These are phyloP conservation scores for Suhomyces panamericanus DNA, from an alignment of 1,139 yeast genomes.

Conservation along the genomic window DNA sequence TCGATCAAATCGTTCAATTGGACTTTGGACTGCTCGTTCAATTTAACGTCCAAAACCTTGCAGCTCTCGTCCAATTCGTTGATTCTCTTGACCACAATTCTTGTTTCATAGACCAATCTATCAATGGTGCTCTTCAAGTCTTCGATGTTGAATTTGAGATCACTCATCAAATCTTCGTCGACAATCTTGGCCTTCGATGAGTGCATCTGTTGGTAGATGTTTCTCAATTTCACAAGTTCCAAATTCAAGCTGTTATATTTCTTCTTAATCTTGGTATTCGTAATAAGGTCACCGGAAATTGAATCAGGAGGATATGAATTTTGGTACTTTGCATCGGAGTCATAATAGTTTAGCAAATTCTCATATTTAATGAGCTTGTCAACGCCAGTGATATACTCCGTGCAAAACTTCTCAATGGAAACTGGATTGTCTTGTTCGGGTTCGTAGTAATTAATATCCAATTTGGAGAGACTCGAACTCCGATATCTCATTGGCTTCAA, in stretches of 20 bases:
- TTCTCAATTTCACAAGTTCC: conserved; percentile 34
- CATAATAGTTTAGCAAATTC: conserved; percentile 5
- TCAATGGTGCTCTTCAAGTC: conserved; percentile 74
- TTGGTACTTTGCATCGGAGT: neutral
- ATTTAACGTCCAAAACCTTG: conserved; percentile 45
- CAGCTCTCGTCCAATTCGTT: conserved; percentile 77
- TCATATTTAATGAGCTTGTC: conserved; percentile 18
- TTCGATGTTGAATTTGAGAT: conserved; percentile 50
- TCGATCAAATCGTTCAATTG: conserved; percentile 33
- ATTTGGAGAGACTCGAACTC: conserved; percentile 43
- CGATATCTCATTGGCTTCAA: conserved; percentile 15
- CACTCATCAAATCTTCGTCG: conserved; percentile 33
- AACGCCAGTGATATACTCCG: conserved; percentile 25
- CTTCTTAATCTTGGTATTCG: conserved; percentile 22
- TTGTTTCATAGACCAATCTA: conserved; percentile 74
- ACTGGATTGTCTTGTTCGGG: conserved; percentile 8
- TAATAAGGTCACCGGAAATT: conserved; percentile 4
- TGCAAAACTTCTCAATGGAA: conserved; percentile 29
- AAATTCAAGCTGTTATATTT: conserved; percentile 32
- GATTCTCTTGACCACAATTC: conserved; percentile 69
- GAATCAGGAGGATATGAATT: neutral
- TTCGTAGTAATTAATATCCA: neutral
- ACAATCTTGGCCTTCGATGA: conserved; percentile 31
- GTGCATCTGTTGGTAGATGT: conserved; percentile 31
- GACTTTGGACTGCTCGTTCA: conserved; percentile 30